A percentile compares a stretch with the other conserved stretches of the same genome.
Evolutionary conservation across 169 alveolate species (phyloP).

Genomic region (Ichthyophthirius multifiliis): DNA sequence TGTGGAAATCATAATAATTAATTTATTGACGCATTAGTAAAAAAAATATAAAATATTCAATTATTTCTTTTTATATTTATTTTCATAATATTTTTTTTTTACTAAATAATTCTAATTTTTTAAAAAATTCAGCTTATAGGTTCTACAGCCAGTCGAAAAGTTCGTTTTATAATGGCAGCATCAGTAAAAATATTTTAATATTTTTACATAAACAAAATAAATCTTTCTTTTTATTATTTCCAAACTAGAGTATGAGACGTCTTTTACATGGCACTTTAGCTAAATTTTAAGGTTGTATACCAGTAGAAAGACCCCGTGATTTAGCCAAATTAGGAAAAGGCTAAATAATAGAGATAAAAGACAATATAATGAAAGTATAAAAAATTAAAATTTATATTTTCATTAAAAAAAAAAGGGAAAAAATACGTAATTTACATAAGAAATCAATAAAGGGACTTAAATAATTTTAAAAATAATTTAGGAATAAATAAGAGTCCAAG

Average conservation of each 20-base stretch:
- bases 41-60: neutral
- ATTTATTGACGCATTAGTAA: constrained; percentile 63
- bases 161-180: constrained; percentile 61
- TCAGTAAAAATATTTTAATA: constrained; percentile 33
- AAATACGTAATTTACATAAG: constrained; percentile 48
- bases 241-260: constrained; percentile 23
- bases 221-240: too few relatives aligned
- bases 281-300: constrained; percentile 55
- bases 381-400: constrained; percentile 4
- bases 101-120: constrained; percentile 2
- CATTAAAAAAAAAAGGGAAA: constrained; percentile 16
- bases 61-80: neutral
- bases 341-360: neutral
- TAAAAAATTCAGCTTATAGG: constrained; percentile 1
- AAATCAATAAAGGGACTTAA: constrained; percentile 46
- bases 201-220: constrained; percentile 48
- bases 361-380: constrained; percentile 7
- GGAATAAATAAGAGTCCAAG: neutral
- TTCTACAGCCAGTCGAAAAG: constrained; percentile 25
- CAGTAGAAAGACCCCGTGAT: constrained; percentile 71
- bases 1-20: constrained; percentile 70
- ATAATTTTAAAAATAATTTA: neutral
- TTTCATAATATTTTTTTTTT: neutral
- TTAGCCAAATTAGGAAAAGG: constrained; percentile 59
- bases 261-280: constrained; percentile 62